Percentiles rank a stretch among this genome's conserved stretches.
These are phyloP conservation scores for Bryum argenteum DNA, from an alignment of 225 moss, liverwort and hornwort species.

Conservation along the genomic window DNA sequence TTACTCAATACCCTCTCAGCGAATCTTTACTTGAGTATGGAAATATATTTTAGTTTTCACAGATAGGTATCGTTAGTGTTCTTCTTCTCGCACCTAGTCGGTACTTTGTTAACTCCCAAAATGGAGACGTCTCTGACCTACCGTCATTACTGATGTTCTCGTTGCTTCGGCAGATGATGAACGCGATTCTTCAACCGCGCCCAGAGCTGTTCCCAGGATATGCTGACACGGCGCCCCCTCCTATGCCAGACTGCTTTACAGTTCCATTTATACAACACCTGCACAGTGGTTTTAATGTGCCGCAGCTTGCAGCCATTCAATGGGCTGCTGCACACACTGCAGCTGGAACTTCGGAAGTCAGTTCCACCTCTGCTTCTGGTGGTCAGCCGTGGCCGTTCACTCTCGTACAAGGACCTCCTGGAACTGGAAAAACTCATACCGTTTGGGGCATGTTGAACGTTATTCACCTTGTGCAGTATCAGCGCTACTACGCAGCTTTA, in stretches of 20 bases:
- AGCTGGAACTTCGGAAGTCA: slow-evolving; percentile 67
- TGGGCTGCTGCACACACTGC: slow-evolving; percentile 99
- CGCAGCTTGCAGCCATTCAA: slow-evolving; percentile 98
- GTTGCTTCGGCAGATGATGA: slow-evolving; percentile 80
- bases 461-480: slow-evolving; percentile 97
- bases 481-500: slow-evolving; percentile 98
- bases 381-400: slow-evolving; percentile 99
- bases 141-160: slow-evolving; percentile 13
- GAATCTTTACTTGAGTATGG: background rate
- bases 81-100: background rate
- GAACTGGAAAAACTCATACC: slow-evolving; percentile 98
- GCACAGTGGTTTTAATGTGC: slow-evolving; percentile 81
- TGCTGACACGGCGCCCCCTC: slow-evolving; percentile 82
- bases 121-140: slow-evolving; percentile 1
- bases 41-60: slow-evolving; percentile 3
- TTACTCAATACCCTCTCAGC: slow-evolving; percentile 7
- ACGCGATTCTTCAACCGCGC: slow-evolving; percentile 85
- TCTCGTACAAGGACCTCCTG: slow-evolving; percentile 97
- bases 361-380: slow-evolving; percentile 45
- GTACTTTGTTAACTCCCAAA: background rate
- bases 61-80: background rate
- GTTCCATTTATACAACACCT: slow-evolving; percentile 86
- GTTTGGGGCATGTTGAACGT: slow-evolving; percentile 99
- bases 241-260: slow-evolving; percentile 99
- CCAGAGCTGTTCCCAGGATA: slow-evolving; percentile 96